Conservation (phyloP, 108 stramenopile genomes). For the Chaetoceros tenuissimus region DNA sequence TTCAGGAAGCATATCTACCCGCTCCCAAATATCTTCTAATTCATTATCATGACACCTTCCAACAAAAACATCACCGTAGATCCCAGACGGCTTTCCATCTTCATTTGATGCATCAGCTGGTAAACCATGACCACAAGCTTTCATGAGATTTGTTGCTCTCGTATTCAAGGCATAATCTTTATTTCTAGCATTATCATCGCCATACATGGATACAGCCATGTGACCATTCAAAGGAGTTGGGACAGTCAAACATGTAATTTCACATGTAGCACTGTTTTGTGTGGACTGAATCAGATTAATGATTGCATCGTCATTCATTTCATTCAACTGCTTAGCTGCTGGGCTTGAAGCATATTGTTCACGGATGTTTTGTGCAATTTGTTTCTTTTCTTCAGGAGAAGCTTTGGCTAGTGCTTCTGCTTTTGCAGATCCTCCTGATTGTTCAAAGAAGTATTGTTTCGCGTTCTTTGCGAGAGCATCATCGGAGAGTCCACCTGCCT, state of each 20-base stretch:
- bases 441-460: conserved; percentile 53
- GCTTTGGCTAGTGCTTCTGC: conserved; percentile 24
- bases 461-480: conserved; percentile 49
- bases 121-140: conserved; percentile 51
- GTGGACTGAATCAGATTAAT: conserved; percentile 29
- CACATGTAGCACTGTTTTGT: conserved; percentile 38
- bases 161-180: conserved; percentile 37
- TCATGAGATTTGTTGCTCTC: conserved; percentile 44
- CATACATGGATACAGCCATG: conserved; percentile 64
- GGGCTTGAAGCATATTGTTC: neutral
- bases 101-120: conserved; percentile 16
- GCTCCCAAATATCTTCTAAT: conserved; percentile 53
- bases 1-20: conserved; percentile 41
- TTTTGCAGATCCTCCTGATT: conserved; percentile 21
- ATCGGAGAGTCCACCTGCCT: conserved; percentile 51
- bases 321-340: conserved; percentile 18
- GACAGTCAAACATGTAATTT: conserved; percentile 62
- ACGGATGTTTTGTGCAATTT: neutral
- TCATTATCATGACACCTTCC: conserved; percentile 68
- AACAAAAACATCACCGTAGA: conserved; percentile 73
- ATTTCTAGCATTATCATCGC: conserved; percentile 37
- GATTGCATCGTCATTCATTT: conserved; percentile 45
- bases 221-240: conserved; percentile 40
- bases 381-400: conserved; percentile 36
- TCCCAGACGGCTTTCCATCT: conserved; percentile 22